Evolutionary conservation across 441 rosid genomes (phyloP), one percentile per base, ranked within the genome.

Genomic region (Mallotus japonicus): DNA sequence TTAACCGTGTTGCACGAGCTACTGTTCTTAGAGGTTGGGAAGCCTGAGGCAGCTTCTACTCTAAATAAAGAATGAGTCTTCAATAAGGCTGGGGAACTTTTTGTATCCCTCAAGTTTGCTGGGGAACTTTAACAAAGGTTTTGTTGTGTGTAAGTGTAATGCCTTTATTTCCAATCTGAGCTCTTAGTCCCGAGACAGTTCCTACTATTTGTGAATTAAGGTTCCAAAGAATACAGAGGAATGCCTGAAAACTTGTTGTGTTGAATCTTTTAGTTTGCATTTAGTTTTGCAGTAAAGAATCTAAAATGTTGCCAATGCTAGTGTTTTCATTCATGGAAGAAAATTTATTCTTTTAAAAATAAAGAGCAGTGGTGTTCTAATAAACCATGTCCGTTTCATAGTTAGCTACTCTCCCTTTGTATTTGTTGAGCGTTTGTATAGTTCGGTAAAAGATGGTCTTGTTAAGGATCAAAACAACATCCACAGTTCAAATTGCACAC

Each of bases 11-110:
- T 56, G 99, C 96, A 2, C 84, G 90, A 69, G 96, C 98, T 1
- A 93, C 97, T 0, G 80, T 82, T 70, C 94, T 93, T 56, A 81
- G 97, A 75, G 98, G 98, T 16, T 93, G 97, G 98, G 98, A 84
- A 78, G 92, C 98, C 57, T 93, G 68, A 88, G 58, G 59, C 17
- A 0, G 53, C 16, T 47, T 44, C 69, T 56, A 4, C 65, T 51
- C 24, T 68, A 46, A 77, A 76, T 78, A 79, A 81, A 69, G 20
- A 28, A 28, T 68, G 64, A 64, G 73, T 65, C 68, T 63, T 69
- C 64, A 55, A 44, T 51, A 57, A 67, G 70, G 37, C 55, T 34
- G 3, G 32, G 32, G 32, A 24, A 24, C 28, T 44, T 56, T 61
- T 59, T 9, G 53, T 54, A 34, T 62, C 15, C 22, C 79, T 28